Evolutionary conservation across 441 rosid species (phyloP), one percentile per base, ranked within the genome.

Genomic region (Gossypium lobatum): DNA sequence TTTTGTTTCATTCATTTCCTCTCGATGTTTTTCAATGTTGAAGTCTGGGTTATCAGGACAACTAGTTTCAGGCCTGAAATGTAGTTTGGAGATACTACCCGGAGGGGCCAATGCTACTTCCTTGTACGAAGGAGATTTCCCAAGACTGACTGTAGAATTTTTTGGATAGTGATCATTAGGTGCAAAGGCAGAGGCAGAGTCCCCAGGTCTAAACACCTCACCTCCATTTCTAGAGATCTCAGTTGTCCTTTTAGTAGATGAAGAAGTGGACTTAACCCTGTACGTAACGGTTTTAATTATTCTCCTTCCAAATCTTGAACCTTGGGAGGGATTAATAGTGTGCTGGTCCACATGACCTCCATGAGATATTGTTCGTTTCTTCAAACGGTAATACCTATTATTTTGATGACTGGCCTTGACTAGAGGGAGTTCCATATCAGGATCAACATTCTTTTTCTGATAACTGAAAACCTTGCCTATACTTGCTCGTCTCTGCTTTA

Each of bases 81-180:
- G 96, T 84, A 88, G 77, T 81, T 80, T 89, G 61, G 93, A 80
- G 77, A 95, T 87, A 26, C 90, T 86, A 57, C 99, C 99, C 67
- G 97, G 99, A 5, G 97, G 99, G 42, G 99, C 96, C 84, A 95
- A 53, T 62, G 99, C 97, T 71, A 95, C 99, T 83, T 95, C 99
- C 86, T 93, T 95, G 84, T 95, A 95, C 34, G 97, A 95, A 77
- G 91, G 97, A 78, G 97, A 93, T 82, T 91, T 95, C 75, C 97
- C 99, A 70, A 88, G 89, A 83, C 88, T 81, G 63, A 82, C 83
- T 60, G 83, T 82, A 54, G 93, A 79, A 58, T 67, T 84, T 81
- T 85, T 88, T 28, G 77, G 81, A 77, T 74, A 71, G 63, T 69
- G 75, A 71, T 86, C 91, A 79, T 76, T 79, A 28, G 82, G 78